Evolutionary conservation across 1,284 basidiomycete genomes (phyloP).

Genomic region (Tilletia caries): DNA sequence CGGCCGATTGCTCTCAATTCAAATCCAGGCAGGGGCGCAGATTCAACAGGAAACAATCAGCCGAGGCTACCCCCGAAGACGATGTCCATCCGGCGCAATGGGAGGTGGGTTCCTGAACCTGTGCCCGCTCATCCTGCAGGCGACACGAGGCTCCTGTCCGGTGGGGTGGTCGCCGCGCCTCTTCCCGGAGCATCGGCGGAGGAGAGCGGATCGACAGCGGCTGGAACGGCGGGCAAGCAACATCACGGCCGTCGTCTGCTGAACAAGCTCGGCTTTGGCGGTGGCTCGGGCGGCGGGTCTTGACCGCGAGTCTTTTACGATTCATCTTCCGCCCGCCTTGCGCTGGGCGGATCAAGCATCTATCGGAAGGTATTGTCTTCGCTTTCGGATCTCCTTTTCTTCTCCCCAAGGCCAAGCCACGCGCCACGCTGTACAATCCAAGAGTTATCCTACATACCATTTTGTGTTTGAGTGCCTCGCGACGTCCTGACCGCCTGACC

Average conservation of each 20-base stretch:
- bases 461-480: too few relatives aligned
- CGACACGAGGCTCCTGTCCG: neutral
- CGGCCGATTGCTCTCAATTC: neutral
- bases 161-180: neutral
- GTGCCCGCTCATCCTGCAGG: neutral
- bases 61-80: constrained; percentile 7
- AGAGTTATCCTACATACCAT: too few relatives aligned
- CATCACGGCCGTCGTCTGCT: constrained; percentile 1
- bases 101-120: neutral
- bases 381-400: too few relatives aligned
- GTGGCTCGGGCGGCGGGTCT: neutral
- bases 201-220: neutral
- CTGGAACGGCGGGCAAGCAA: neutral
- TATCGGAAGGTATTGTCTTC: too few relatives aligned
- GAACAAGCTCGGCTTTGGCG: constrained; percentile 9
- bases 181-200: too few relatives aligned
- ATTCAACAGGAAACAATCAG: neutral
- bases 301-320: too few relatives aligned
- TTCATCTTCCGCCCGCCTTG: too few relatives aligned
- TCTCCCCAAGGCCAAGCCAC: too few relatives aligned
- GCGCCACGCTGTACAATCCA: too few relatives aligned
- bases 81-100: neutral
- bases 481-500: too few relatives aligned
- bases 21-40: neutral
- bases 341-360: too few relatives aligned